Percentiles rank a stretch among this genome's conserved stretches.
Conservation (phyloP, 768 basidiomycete genomes). For the Collybia sp. region DNA sequence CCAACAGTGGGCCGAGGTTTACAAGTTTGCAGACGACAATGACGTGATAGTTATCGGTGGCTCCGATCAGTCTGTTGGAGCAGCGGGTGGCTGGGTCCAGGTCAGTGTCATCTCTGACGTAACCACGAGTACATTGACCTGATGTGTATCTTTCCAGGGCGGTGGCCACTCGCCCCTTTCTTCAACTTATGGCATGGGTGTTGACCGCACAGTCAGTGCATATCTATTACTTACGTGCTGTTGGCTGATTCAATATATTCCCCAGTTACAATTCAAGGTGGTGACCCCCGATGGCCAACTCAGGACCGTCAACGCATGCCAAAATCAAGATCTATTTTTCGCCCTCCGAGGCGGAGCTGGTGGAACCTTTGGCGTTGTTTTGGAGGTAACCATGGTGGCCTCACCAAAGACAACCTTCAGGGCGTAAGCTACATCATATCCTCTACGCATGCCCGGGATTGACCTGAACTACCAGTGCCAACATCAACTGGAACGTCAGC, state of each 20-base stretch:
- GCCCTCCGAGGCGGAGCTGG: constrained; percentile 47
- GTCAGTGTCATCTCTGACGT: constrained; percentile 4
- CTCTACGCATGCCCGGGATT: no score
- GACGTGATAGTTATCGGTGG: constrained; percentile 43
- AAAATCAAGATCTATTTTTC: constrained; percentile 50
- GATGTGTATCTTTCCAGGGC: constrained; percentile 14
- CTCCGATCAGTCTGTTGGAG: constrained; percentile 35
- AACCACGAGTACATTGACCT: not conserved
- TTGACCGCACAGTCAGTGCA: constrained; percentile 36
- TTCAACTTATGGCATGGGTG: constrained; percentile 40
- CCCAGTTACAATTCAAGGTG: constrained; percentile 42
- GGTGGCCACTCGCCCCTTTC: constrained; percentile 41
- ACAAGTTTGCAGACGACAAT: constrained; percentile 36
- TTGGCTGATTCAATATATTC: not conserved
- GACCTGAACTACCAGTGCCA: not conserved
- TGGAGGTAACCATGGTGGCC: constrained; percentile 30
- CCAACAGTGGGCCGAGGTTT: constrained; percentile 38
- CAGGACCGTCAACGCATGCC: constrained; percentile 41
- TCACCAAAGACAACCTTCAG: constrained; percentile 30
- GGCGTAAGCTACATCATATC: constrained; percentile 5
- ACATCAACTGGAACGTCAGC: constrained; percentile 4
- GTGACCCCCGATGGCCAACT: constrained; percentile 48
- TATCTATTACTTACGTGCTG: not conserved
- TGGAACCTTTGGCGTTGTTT: constrained; percentile 41
- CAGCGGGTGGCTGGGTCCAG: constrained; percentile 37